A percentile compares a stretch with the other conserved stretches of the same genome.
phyloP scores from a whole-genome alignment of 2,329 filamentous ascomycete genomes.

The Grosmannia clavigera region DNA sequence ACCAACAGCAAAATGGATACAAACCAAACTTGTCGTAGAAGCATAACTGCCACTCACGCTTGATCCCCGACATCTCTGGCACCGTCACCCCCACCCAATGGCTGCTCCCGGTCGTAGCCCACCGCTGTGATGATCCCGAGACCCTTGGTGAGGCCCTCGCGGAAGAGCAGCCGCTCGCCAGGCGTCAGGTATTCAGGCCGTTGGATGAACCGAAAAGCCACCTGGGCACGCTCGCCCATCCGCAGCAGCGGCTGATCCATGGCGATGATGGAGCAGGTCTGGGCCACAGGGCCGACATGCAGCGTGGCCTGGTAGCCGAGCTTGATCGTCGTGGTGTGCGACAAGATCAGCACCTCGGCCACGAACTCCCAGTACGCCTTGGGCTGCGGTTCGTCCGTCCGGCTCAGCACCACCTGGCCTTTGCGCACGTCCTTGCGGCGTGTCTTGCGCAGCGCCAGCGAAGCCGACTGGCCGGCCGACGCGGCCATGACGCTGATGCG shows the following conservation, averaged over 20 bases:
- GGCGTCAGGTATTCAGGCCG: conserved; percentile 82
- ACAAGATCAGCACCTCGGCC: conserved; percentile 84
- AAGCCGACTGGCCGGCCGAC: conserved; percentile 83
- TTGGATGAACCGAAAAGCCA: conserved; percentile 91
- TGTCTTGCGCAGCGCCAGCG: conserved; percentile 79
- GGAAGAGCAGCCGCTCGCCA: conserved; percentile 81
- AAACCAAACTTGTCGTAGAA: too few species aligned
- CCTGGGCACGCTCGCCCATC: conserved; percentile 84
- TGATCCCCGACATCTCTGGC: too few species aligned
- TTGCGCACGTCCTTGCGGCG: conserved; percentile 88
- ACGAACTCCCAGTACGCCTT: conserved; percentile 68
- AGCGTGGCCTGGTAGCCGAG: conserved; percentile 97
- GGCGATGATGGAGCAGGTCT: conserved; percentile 95
- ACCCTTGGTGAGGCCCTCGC: conserved; percentile 90
- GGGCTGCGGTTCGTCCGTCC: conserved; percentile 56
- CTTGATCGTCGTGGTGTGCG: conserved; percentile 93
- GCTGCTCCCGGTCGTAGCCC: conserved; percentile 63
- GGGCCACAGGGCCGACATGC: conserved; percentile 85
- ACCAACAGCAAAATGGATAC: too few species aligned
- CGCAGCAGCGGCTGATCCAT: conserved; percentile 93
- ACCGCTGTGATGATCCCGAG: conserved; percentile 87
- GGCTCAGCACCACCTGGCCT: conserved; percentile 92
- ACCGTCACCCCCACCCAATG: conserved; percentile 17
- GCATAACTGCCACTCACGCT: too few species aligned
- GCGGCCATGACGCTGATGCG: conserved; percentile 78